These are phyloP conservation scores for Xylaria sp. DNA, from an alignment of 2,329 filamentous ascomycete genomes.

Conservation along the genomic window DNA sequence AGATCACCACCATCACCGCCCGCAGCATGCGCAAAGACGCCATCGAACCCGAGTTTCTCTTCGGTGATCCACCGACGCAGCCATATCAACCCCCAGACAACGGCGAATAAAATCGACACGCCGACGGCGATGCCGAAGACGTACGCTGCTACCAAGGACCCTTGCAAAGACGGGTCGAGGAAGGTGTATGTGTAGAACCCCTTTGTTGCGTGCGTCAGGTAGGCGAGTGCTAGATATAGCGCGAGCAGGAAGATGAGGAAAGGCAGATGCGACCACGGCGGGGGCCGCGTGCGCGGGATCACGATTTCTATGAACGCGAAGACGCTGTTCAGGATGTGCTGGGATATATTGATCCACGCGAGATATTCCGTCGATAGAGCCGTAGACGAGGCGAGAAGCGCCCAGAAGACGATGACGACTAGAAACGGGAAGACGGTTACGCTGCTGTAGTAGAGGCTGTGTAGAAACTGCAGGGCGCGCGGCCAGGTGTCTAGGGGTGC, in stretches of 20 bases:
- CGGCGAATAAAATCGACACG: conserved; percentile 56
- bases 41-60: conserved; percentile 43
- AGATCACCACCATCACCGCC: neutral
- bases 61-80: conserved; percentile 53
- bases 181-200: conserved; percentile 83
- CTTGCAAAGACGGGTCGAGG: conserved; percentile 68
- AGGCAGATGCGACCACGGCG: conserved; percentile 71
- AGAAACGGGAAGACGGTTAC: conserved; percentile 73
- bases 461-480: conserved; percentile 70
- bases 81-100: conserved; percentile 57
- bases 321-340: conserved; percentile 78
- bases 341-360: conserved; percentile 74
- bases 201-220: conserved; percentile 75
- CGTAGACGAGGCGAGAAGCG: conserved; percentile 72
- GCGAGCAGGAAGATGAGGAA: conserved; percentile 76
- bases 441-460: conserved; percentile 72
- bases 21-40: conserved; percentile 40
- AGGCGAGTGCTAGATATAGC: conserved; percentile 78
- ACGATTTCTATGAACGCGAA: conserved; percentile 82
- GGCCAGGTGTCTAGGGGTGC: conserved; percentile 70
- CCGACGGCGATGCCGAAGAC: conserved; percentile 62
- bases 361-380: conserved; percentile 64
- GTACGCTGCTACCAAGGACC: conserved; percentile 70
- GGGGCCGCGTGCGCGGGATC: conserved; percentile 70
- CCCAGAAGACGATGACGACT: conserved; percentile 79